Percentiles rank a stretch among this genome's conserved stretches.
These are phyloP conservation scores for Phytopythium aichiense DNA, from an alignment of 352 stramenopile species.

Conservation along the genomic window DNA sequence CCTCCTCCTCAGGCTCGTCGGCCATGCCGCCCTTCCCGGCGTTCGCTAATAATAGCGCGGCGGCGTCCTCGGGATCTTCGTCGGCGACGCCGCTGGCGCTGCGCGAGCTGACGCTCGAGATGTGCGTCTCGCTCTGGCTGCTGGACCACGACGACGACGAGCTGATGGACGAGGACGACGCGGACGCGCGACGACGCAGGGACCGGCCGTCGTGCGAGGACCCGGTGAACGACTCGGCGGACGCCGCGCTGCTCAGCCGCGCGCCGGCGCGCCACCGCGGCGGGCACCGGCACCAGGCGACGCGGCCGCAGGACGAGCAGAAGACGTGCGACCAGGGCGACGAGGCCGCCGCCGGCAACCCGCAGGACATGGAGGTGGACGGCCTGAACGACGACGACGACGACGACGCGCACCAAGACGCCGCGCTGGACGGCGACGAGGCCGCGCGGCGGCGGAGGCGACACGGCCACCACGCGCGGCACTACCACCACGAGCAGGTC, in stretches of 20 bases:
- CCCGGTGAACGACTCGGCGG: constrained; percentile 26
- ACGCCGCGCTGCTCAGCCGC: not conserved
- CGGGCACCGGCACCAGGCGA: not conserved
- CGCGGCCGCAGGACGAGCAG: constrained; percentile 6
- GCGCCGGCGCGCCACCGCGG: not conserved
- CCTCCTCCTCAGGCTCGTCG: not conserved
- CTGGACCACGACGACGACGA: constrained; percentile 67
- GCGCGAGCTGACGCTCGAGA: constrained; percentile 79
- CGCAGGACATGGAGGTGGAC: constrained; percentile 2
- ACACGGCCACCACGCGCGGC: not conserved
- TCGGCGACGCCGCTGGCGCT: constrained; percentile 15
- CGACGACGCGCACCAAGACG: not conserved
- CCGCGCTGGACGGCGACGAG: constrained; percentile 11
- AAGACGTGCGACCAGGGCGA: constrained; percentile 6
- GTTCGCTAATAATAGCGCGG: constrained; percentile 4
- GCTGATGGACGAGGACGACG: constrained; percentile 18
- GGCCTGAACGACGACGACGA: not conserved
- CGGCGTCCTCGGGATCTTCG: not conserved
- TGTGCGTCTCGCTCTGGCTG: constrained; percentile 82
- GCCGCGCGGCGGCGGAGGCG: constrained; percentile 23
- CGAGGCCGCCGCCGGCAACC: not conserved
- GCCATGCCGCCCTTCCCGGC: constrained; percentile 10
- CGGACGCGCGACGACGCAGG: constrained; percentile 5
- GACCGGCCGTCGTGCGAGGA: constrained; percentile 27
- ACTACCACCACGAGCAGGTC: constrained; percentile 7